Evolutionary conservation across 495 filamentous ascomycete genomes (phyloP), one percentile per base, ranked within the genome.

Genomic region (Achaetomiella virescens): DNA sequence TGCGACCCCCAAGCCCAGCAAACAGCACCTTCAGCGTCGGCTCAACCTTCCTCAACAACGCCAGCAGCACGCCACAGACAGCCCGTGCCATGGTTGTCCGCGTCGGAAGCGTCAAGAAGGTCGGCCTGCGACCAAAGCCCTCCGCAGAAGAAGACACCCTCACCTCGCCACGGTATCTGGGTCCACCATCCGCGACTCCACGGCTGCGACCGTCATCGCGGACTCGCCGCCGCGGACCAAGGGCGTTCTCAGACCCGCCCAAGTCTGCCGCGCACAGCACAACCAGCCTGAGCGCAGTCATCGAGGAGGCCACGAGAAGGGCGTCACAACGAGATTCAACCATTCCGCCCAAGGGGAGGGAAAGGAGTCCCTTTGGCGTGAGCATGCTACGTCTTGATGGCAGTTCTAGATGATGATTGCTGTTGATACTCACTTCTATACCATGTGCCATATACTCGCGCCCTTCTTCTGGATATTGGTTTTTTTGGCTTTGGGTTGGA

Each of bases 11-110:
- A 67, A 73, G 71, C 57, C 68, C 68, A 4, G 61, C 70, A n/a
- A 62, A 62, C 57, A 71, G 68, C 66, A 72, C 81, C 35, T 85
- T 85, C 63, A 84, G 79, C 63, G 78, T 86, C 42, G 81, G 83
- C 6, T 82, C 81, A 15, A 84, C 82, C 7, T 86, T 86, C 69
- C 62, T 86, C 48, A 84, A 82, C 68, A 81, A 78, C 52, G 80
- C 78, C 37, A 79, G 68, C 59, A 74, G 77, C n/a, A n/a, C 33
- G 68, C 71, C 42, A 79, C 75, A 0, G 80, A 79, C 74, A 10
- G 75, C 77, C 6, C 71, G 74, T 20, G 78, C 80, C 36, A 78
- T 79, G 62, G 72, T 81, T 47, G 72, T 82, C 15, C 73, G 76
- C 24, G 75, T 81, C n/a, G 73, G 75, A 20, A 78, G 72, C 49